Conservation (phyloP, 805 yeast species). For the Huiozyma sinensis region DNA sequence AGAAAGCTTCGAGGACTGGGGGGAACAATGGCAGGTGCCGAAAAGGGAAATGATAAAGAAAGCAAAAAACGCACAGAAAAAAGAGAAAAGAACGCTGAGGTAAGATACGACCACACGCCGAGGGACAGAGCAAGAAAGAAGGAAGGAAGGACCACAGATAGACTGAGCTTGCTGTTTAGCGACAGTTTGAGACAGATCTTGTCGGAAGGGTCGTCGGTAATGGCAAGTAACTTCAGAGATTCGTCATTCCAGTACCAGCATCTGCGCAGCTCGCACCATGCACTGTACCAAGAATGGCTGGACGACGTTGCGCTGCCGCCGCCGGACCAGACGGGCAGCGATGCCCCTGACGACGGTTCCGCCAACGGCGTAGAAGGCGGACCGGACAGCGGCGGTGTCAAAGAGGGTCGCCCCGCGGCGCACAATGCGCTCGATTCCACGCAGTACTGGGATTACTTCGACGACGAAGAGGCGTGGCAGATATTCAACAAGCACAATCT, state of each 20-base stretch:
- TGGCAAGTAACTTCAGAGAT: slow-evolving; percentile 9
- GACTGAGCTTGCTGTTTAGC: no score
- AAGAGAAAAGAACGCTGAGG: no score
- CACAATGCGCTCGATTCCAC: neutral
- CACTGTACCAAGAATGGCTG: slow-evolving; percentile 22
- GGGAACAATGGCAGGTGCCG: no score
- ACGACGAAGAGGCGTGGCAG: slow-evolving; percentile 25
- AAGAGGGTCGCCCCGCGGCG: neutral
- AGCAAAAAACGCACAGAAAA: no score
- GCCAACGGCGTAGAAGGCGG: neutral
- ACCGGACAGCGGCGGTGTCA: neutral
- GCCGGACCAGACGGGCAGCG: slow-evolving; percentile 11
- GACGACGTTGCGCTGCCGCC: slow-evolving; percentile 20
- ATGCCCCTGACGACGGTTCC: neutral
- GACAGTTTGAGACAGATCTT: neutral
- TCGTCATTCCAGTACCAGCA: slow-evolving; percentile 23
- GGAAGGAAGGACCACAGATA: no score
- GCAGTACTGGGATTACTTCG: slow-evolving; percentile 25
- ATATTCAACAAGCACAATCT: slow-evolving; percentile 16
- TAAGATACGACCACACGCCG: no score
- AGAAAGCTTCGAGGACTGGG: no score
- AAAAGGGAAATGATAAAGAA: no score
- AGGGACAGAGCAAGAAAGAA: no score
- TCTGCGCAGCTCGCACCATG: slow-evolving; percentile 14
- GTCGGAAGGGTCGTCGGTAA: neutral